phyloP scores from a whole-genome alignment of 2,329 filamentous ascomycete species.

The Thielaviopsis musarum region DNA sequence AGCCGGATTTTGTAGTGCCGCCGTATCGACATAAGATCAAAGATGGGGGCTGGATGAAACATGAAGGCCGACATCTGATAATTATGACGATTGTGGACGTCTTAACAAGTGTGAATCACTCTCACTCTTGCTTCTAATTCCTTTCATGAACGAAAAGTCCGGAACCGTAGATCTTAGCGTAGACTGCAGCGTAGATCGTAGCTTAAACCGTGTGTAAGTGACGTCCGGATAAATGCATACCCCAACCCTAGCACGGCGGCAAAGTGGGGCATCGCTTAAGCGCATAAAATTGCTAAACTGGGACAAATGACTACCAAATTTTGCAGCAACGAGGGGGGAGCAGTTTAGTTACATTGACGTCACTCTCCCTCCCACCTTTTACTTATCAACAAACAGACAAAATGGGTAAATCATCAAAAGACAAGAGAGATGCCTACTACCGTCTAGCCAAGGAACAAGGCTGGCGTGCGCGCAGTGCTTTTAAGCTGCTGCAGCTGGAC shows the following conservation, averaged over 20 bases:
- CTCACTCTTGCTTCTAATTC: no score
- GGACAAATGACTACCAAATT: background rate
- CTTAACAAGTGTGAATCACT: no score
- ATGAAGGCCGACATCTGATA: no score
- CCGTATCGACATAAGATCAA: no score
- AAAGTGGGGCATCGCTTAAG: background rate
- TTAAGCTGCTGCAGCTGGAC: slow-evolving; percentile 92
- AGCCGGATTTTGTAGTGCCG: no score
- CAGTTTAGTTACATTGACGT: background rate
- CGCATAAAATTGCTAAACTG: background rate
- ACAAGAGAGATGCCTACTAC: slow-evolving; percentile 97
- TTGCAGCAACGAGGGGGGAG: background rate
- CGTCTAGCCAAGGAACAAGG: slow-evolving; percentile 96
- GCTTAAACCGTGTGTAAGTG: no score
- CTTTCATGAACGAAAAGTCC: no score
- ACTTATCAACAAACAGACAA: slow-evolving; percentile 6
- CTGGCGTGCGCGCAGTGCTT: slow-evolving; percentile 89
- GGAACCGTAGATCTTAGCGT: no score
- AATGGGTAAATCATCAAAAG: slow-evolving; percentile 97
- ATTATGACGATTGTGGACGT: no score
- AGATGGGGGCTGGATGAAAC: no score
- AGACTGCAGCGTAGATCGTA: no score
- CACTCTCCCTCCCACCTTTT: background rate
- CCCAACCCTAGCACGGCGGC: background rate
- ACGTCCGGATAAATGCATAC: background rate